Percentiles rank a stretch among this genome's conserved stretches.
phyloP scores from a whole-genome alignment of 306 rosid species.

The Castanospermum australe region DNA sequence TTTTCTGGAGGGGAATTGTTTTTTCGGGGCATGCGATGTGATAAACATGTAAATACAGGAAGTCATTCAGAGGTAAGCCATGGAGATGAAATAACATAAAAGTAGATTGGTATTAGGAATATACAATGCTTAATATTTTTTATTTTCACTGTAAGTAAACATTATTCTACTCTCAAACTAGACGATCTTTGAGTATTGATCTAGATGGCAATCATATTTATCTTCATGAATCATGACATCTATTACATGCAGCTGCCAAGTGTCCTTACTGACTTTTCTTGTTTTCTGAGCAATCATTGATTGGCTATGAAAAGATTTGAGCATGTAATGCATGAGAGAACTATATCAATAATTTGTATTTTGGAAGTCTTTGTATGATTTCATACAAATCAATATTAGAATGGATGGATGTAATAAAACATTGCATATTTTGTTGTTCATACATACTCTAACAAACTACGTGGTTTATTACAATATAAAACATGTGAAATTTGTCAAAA shows the following conservation, averaged over 20 bases:
- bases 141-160: not conserved
- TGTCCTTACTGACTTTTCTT: not conserved
- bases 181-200: not conserved
- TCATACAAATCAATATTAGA: not conserved
- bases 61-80: constrained; percentile 39
- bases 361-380: not conserved
- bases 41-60: constrained; percentile 44
- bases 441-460: not conserved
- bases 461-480: not conserved
- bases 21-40: constrained; percentile 57
- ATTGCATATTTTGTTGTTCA: not conserved
- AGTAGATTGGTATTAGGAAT: constrained; percentile 8
- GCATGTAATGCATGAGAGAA: constrained; percentile 4
- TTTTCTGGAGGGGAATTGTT: constrained; percentile 55
- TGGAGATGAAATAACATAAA: constrained; percentile 8
- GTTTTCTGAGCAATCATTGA: not conserved
- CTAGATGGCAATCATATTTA: constrained; percentile 1
- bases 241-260: not conserved
- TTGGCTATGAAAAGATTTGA: not conserved
- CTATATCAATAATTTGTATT: not conserved
- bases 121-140: not conserved
- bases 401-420: not conserved
- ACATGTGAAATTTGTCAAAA: not conserved
- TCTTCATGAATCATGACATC: not conserved
- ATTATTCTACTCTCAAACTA: not conserved